These are phyloP conservation scores for Penicillium coprophilum DNA, from an alignment of 495 filamentous ascomycete species.

Conservation along the genomic window DNA sequence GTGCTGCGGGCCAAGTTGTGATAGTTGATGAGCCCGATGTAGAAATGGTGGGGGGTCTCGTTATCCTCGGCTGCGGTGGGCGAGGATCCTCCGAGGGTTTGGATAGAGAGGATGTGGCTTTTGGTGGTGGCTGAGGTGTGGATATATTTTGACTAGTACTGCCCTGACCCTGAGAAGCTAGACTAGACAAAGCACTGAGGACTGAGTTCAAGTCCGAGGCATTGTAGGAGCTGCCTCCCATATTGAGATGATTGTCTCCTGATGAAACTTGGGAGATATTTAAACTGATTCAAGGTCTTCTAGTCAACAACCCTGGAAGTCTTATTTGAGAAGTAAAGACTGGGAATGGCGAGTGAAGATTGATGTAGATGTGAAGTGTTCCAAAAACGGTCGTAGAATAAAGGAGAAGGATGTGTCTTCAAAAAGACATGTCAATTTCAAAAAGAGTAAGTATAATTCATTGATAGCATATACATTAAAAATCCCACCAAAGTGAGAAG, in stretches of 20 bases:
- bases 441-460: not conserved
- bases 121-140: not conserved
- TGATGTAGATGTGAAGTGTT: constrained; percentile 3
- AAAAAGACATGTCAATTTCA: not conserved
- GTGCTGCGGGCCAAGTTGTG: constrained; percentile 62
- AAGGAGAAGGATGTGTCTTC: not conserved
- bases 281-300: not conserved
- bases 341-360: not conserved
- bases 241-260: constrained; percentile 8
- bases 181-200: constrained; percentile 50
- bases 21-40: constrained; percentile 55
- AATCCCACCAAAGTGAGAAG: not conserved
- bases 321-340: not conserved
- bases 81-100: constrained; percentile 13
- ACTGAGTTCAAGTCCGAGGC: constrained; percentile 53
- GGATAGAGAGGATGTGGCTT: constrained; percentile 1
- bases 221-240: constrained; percentile 40
- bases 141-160: constrained; percentile 13
- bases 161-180: constrained; percentile 13
- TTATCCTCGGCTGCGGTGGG: constrained; percentile 7
- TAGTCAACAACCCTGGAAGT: not conserved
- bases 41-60: not conserved
- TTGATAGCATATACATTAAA: not conserved
- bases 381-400: not conserved
- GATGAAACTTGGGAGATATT: not conserved